These are phyloP conservation scores for Phylloporus rhodoxanthus DNA, from an alignment of 768 basidiomycete species.

Conservation along the genomic window DNA sequence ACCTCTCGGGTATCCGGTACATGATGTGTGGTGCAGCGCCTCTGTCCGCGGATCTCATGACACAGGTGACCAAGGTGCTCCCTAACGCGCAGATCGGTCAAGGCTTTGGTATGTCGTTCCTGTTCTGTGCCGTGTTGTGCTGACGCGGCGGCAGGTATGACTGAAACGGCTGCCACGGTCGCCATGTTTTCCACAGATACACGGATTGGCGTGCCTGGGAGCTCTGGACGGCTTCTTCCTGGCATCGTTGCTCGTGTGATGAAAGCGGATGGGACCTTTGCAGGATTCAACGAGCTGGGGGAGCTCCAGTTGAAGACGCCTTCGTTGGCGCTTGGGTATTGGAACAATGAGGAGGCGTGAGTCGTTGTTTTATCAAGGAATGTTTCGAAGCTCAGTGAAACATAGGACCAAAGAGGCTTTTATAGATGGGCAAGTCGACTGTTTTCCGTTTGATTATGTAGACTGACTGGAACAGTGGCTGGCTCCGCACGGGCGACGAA, in stretches of 20 bases:
- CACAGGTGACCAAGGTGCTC: slow-evolving; percentile 39
- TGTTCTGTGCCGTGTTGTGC: background rate
- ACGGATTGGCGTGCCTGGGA: slow-evolving; percentile 49
- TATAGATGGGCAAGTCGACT: slow-evolving; percentile 47
- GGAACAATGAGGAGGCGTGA: slow-evolving; percentile 57
- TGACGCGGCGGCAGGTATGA: slow-evolving; percentile 45
- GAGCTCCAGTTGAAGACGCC: slow-evolving; percentile 48
- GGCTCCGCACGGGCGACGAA: slow-evolving; percentile 67
- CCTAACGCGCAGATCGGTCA: slow-evolving; percentile 61
- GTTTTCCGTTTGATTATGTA: background rate
- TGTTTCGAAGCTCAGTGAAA: background rate
- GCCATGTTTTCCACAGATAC: slow-evolving; percentile 43
- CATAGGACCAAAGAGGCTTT: slow-evolving; percentile 64
- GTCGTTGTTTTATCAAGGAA: slow-evolving; percentile 16
- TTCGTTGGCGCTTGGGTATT: slow-evolving; percentile 39
- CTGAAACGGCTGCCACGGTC: slow-evolving; percentile 53
- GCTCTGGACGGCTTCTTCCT: slow-evolving; percentile 45
- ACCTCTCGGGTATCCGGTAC: slow-evolving; percentile 48
- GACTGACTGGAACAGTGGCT: slow-evolving; percentile 35
- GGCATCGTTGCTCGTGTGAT: slow-evolving; percentile 51
- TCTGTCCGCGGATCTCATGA: slow-evolving; percentile 50
- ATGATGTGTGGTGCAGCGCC: slow-evolving; percentile 61
- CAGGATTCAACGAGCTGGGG: slow-evolving; percentile 50
- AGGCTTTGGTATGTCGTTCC: slow-evolving; percentile 44
- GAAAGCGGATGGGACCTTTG: slow-evolving; percentile 53